Conservation (phyloP, 164 flowering plant species). For the Tinospora cordifolia region DNA sequence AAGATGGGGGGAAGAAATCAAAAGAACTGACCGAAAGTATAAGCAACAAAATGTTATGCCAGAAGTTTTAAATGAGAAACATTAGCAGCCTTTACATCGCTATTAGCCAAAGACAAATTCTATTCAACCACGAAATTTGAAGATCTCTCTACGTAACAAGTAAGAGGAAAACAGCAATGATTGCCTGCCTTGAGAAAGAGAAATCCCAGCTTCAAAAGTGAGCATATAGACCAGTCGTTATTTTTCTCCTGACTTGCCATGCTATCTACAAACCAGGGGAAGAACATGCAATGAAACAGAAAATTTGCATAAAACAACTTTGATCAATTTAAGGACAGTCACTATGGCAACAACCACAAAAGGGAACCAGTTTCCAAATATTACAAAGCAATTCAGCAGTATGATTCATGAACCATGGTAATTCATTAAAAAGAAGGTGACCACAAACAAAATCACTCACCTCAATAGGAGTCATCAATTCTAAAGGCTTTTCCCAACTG, state of each 20-base stretch:
- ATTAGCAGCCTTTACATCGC: not conserved
- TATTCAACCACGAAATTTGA: conserved; percentile 2
- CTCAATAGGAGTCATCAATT: conserved; percentile 79
- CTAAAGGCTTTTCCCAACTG: conserved; percentile 57
- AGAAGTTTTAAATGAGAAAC: not conserved
- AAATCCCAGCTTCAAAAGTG: conserved; percentile 68
- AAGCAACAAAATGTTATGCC: not conserved
- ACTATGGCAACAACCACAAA: conserved; percentile 30
- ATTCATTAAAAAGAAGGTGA: not conserved
- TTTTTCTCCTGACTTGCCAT: conserved; percentile 64
- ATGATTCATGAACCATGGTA: not conserved
- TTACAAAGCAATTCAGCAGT: conserved; percentile 19
- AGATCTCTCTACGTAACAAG: conserved; percentile 1
- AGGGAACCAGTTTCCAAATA: conserved; percentile 13
- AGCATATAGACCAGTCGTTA: conserved; percentile 66
- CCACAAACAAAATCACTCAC: conserved; percentile 36
- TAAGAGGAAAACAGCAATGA: conserved; percentile 7
- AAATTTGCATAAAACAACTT: conserved; percentile 47
- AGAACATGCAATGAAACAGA: conserved; percentile 64
- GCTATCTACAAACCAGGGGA: conserved; percentile 79
- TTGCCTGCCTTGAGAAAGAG: conserved; percentile 72
- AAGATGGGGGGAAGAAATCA: not conserved
- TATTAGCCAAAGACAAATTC: not conserved
- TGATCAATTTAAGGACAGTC: conserved; percentile 28
- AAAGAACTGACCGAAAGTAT: not conserved